Evolutionary conservation across 768 basidiomycete species (phyloP).

Genomic region (Pholiota conissans): DNA sequence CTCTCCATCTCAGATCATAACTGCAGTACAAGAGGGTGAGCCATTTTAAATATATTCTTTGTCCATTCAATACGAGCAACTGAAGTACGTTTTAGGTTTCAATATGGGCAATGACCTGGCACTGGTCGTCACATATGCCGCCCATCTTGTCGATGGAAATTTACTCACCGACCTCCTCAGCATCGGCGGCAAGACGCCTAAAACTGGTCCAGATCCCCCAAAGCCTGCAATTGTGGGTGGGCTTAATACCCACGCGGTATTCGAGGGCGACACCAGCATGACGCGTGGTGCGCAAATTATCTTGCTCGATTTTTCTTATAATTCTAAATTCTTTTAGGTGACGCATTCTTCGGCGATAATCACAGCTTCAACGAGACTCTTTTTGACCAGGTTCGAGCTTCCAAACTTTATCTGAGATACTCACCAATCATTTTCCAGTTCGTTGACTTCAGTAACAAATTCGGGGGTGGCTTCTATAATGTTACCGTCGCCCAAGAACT

Average conservation of each 20-base stretch:
- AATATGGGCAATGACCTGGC: constrained; percentile 21
- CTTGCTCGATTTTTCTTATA: too few species aligned
- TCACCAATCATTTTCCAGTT: constrained; percentile 10
- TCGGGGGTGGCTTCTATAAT: constrained; percentile 23
- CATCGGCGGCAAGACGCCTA: constrained; percentile 20
- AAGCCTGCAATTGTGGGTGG: constrained; percentile 22
- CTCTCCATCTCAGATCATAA: constrained; percentile 14
- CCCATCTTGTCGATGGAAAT: constrained; percentile 23
- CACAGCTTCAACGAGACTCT: constrained; percentile 23
- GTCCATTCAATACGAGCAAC: too few species aligned
- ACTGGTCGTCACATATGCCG: constrained; percentile 12
- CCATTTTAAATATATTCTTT: not conserved
- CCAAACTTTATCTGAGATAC: too few species aligned
- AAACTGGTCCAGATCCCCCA: constrained; percentile 22
- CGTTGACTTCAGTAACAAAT: constrained; percentile 18
- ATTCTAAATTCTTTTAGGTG: too few species aligned
- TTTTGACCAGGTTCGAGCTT: constrained; percentile 17
- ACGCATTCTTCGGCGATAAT: constrained; percentile 23
- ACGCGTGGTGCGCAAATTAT: constrained; percentile 10
- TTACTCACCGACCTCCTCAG: constrained; percentile 20
- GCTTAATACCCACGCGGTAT: constrained; percentile 23
- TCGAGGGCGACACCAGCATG: constrained; percentile 19
- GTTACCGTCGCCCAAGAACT: constrained; percentile 20
- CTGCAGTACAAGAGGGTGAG: constrained; percentile 17
- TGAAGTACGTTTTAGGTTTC: constrained; percentile 10